phyloP scores from a whole-genome alignment of 163 green algal genomes.

The Scenedesmus sp. region DNA sequence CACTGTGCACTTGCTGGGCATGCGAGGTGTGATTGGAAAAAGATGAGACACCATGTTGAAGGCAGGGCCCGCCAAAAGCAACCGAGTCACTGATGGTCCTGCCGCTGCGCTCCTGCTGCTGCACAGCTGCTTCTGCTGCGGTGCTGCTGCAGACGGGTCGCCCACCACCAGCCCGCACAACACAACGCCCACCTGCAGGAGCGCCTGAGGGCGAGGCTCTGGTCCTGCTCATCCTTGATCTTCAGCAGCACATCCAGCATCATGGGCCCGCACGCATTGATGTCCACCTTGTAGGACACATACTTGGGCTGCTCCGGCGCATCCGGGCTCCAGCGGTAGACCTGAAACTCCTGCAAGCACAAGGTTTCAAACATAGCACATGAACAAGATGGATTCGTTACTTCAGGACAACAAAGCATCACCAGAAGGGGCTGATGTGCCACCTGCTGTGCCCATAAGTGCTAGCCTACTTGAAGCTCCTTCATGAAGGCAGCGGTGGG shows the following conservation, averaged over 20 bases:
- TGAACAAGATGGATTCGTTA: no score
- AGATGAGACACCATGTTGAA: no score
- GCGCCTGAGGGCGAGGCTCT: constrained; percentile 87
- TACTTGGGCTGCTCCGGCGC: constrained; percentile 84
- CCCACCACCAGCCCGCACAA: background rate
- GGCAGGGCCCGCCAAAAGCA: no score
- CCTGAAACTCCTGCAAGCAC: constrained; percentile 52
- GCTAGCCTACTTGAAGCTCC: no score
- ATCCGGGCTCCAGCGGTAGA: constrained; percentile 93
- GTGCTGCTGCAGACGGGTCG: background rate
- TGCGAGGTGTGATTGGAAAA: background rate
- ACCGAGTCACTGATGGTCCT: no score
- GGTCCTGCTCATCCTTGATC: constrained; percentile 99
- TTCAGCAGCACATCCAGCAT: constrained; percentile 99
- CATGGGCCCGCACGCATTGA: constrained; percentile 97
- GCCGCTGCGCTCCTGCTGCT: background rate
- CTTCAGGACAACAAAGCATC: no score
- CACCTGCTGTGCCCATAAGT: no score
- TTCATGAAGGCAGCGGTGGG: no score
- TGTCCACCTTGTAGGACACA: constrained; percentile 95
- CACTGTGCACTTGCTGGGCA: background rate
- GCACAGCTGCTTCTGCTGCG: constrained; percentile 58
- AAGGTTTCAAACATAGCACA: background rate
- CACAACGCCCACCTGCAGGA: constrained; percentile 86
- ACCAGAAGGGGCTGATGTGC: no score